A percentile compares a stretch with the other conserved stretches of the same genome.
Conservation (phyloP, 441 rosid species). For the Mallotus repandus region DNA sequence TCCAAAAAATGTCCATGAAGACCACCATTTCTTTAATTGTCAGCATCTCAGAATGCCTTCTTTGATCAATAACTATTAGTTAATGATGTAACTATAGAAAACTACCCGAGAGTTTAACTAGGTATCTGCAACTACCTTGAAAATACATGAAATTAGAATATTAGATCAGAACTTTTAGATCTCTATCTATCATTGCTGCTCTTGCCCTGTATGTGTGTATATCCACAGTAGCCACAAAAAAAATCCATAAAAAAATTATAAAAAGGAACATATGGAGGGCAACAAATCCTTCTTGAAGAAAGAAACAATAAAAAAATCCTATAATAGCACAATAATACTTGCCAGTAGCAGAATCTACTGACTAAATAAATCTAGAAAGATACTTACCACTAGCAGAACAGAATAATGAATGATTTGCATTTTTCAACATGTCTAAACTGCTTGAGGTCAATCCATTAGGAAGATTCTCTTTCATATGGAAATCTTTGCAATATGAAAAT, state of each 20-base stretch:
- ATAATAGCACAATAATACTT: background rate
- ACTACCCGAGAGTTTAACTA: too few relatives aligned
- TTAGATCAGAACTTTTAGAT: too few relatives aligned
- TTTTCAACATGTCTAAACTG: background rate
- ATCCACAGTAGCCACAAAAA: background rate
- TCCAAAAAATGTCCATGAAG: background rate
- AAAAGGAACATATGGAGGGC: background rate
- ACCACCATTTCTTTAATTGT: background rate
- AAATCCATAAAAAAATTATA: background rate
- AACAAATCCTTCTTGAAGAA: background rate
- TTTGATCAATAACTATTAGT: background rate
- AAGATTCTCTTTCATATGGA: background rate
- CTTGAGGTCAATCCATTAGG: background rate
- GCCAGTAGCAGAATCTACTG: background rate
- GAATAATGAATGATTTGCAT: background rate
- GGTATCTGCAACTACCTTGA: too few relatives aligned
- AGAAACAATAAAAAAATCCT: background rate
- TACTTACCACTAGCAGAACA: background rate
- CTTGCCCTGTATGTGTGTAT: background rate
- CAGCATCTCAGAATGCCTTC: background rate
- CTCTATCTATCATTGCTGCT: too few relatives aligned
- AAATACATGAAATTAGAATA: too few relatives aligned
- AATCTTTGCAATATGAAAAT: background rate
- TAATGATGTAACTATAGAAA: too few relatives aligned
- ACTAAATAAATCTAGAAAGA: background rate